Base-by-base conservation (phyloP, 1,139 yeast genomes). In the Dujonia santamariae region DNA sequence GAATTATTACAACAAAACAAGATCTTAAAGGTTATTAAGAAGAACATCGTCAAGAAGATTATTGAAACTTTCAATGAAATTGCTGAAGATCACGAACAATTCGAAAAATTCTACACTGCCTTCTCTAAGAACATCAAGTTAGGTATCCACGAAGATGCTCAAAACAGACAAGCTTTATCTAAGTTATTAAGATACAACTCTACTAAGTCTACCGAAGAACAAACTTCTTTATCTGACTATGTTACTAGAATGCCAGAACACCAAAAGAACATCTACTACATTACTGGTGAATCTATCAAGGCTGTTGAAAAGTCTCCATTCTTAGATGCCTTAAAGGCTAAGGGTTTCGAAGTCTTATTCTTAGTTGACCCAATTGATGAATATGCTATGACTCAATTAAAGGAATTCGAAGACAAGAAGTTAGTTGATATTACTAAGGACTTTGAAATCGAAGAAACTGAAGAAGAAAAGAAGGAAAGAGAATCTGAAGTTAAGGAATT, bases 1-100 rank as follows among this genome's bases (percentile, higher is more conserved):
- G 99, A 94, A 77, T 85, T 94, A 87, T 81, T 94, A 65, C 99
- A 94, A 77, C 99, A 94, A 76, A 92, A 94, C 87, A 94, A 92
- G 87, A 94, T 94, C 71, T 81, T 94, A 74, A 94, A 94, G 85
- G 98, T 94, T 50, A 94, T 94, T 66, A 87, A 94, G 78, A 94
- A 94, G 92, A 94, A 94, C 80, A 85, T 94, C 61, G 95, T 94
- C 68, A 94, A 92, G 90, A 92, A 92, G 76, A 77, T 92, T 66
- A 87, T 94, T 59, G 99, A 94, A 77, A 86, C 97, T 60, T 94
- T 94, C 83, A 87, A 86, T 66, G 98, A 92, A 77, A 92, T 94
- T 59, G 95, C 98, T 59, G 99, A 94, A 77, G 98, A 94, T 68
- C 78, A 86, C 59, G 98, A 94, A 72, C 96, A 87, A 78, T 94